Evolutionary conservation across 2,329 filamentous ascomycete species (phyloP).

Genomic region (Xylaria sp.): DNA sequence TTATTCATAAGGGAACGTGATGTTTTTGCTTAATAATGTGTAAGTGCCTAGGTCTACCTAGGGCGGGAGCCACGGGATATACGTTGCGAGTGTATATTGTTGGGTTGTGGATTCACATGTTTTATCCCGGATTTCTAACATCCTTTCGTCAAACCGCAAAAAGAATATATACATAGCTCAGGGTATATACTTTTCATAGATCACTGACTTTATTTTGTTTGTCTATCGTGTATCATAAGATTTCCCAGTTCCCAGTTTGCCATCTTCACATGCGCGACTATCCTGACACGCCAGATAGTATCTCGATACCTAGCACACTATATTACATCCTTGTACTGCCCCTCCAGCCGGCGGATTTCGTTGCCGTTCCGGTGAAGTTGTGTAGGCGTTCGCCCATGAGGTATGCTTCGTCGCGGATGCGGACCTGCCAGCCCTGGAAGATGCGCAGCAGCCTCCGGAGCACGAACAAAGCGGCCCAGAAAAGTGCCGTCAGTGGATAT

Average conservation of each 20-base stretch:
- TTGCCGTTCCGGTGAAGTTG: constrained; percentile 66
- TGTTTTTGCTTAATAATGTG: too few species aligned
- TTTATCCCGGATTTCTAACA: too few species aligned
- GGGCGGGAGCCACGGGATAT: too few species aligned
- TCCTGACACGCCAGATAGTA: not conserved
- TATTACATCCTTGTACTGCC: constrained; percentile 33
- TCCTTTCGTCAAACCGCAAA: too few species aligned
- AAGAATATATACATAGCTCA: not conserved
- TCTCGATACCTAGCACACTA: not conserved
- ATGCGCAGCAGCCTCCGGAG: constrained; percentile 63
- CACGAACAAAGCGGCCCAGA: constrained; percentile 52
- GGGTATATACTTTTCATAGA: not conserved
- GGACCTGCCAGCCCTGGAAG: constrained; percentile 76
- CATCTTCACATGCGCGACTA: not conserved
- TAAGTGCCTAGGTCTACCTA: too few species aligned
- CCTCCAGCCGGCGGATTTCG: constrained; percentile 35
- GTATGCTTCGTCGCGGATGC: constrained; percentile 93
- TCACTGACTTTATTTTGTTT: not conserved
- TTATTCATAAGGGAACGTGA: too few species aligned
- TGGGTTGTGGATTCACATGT: too few species aligned
- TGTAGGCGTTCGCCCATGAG: constrained; percentile 92
- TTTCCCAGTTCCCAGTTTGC: not conserved
- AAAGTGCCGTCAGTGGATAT: constrained; percentile 69
- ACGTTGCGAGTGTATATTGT: too few species aligned
- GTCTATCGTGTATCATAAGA: constrained; percentile 6